Percentiles rank a stretch among this genome's conserved stretches.
phyloP scores from a whole-genome alignment of 2,329 filamentous ascomycete species.

The Curvularia lunata region DNA sequence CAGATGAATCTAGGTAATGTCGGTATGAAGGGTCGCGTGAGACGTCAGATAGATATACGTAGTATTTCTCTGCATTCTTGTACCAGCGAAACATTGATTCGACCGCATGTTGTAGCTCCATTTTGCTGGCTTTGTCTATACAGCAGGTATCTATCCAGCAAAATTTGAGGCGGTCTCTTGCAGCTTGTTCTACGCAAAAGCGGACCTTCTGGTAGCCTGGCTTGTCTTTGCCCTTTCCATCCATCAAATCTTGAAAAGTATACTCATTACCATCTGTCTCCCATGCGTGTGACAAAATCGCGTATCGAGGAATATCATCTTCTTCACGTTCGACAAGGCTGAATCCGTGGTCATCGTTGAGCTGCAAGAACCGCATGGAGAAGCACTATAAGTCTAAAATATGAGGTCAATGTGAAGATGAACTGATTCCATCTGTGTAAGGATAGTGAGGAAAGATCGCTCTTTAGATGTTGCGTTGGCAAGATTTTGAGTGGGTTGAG shows the following conservation, averaged over 20 bases:
- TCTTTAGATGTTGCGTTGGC: not conserved
- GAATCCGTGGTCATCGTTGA: conserved; percentile 1
- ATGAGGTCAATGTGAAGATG: not conserved
- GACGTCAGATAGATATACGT: conserved; percentile 5
- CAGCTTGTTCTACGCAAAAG: not conserved
- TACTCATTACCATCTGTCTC: not conserved
- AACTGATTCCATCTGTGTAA: rapidly evolving
- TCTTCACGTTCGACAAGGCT: conserved; percentile 2
- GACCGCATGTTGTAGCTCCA: not conserved
- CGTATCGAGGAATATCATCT: not conserved
- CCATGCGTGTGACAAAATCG: not conserved
- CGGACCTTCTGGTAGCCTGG: not conserved
- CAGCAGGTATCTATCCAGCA: not conserved
- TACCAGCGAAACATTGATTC: not conserved
- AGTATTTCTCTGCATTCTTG: not conserved
- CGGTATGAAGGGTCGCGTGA: not conserved
- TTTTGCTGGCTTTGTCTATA: not conserved
- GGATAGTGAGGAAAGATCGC: too few relatives aligned
- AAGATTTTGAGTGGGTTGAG: not conserved
- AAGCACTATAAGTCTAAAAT: not conserved
- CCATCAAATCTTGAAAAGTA: not conserved
- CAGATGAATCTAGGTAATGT: not conserved
- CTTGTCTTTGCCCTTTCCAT: not conserved
- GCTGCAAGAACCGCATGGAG: conserved; percentile 9
- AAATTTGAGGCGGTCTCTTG: not conserved